These are phyloP conservation scores for Endoconidiophora laricicola DNA, from an alignment of 2,329 filamentous ascomycete species.

Conservation along the genomic window DNA sequence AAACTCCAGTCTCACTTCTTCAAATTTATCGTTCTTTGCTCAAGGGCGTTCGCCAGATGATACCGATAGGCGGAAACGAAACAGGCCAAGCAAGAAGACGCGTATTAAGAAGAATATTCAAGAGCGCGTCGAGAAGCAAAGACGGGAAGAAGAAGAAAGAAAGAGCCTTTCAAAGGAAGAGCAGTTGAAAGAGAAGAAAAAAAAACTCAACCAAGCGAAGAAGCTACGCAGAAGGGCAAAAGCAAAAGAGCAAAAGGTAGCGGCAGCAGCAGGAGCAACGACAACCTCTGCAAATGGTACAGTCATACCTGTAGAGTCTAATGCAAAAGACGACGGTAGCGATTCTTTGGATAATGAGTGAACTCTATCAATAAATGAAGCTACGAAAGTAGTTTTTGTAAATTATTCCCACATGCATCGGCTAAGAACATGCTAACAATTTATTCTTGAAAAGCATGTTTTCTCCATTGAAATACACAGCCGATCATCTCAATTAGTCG, in stretches of 20 bases:
- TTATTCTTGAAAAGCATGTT: too few species aligned
- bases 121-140: slow-evolving; percentile 26
- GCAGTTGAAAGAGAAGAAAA: slow-evolving; percentile 39
- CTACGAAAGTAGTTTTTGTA: too few species aligned
- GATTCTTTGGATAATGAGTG: not conserved
- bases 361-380: not conserved
- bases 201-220: slow-evolving; percentile 41
- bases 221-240: slow-evolving; percentile 43
- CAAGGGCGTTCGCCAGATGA: not conserved
- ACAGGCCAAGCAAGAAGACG: slow-evolving; percentile 37
- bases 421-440: too few species aligned
- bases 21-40: slow-evolving; percentile 5
- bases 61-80: slow-evolving; percentile 10
- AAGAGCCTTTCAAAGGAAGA: slow-evolving; percentile 30
- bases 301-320: too few species aligned
- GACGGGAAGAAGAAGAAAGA: slow-evolving; percentile 22
- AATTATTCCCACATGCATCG: too few species aligned
- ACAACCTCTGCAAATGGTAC: slow-evolving; percentile 14
- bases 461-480: too few species aligned
- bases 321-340: not conserved
- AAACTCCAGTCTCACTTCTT: slow-evolving; percentile 17
- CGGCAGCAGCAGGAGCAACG: slow-evolving; percentile 15
- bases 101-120: slow-evolving; percentile 34
- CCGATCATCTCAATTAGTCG: too few species aligned
- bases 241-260: slow-evolving; percentile 34